phyloP scores from a whole-genome alignment of 176 grass and related monocot genomes.

The Eremochloa ophiuroides region DNA sequence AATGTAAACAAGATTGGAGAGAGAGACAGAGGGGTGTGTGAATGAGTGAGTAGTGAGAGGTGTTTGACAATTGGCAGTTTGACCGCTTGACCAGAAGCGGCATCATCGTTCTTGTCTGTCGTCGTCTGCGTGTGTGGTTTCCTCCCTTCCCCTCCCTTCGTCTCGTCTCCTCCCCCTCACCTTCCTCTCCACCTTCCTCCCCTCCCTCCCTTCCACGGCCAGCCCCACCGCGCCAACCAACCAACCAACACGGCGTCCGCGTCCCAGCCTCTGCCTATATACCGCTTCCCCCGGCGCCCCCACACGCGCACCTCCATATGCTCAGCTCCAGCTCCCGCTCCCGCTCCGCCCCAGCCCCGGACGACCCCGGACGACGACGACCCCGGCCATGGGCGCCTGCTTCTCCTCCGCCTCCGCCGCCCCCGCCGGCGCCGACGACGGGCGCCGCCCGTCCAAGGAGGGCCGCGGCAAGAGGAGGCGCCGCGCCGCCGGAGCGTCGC shows the following conservation, averaged over 20 bases:
- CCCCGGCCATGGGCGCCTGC: conserved; percentile 44
- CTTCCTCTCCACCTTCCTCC: conserved; percentile 54
- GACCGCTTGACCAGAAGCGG: conserved; percentile 5
- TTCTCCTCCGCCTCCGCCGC: conserved; percentile 36
- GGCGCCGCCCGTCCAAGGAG: neutral
- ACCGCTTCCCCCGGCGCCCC: neutral
- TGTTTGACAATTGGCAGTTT: conserved; percentile 29
- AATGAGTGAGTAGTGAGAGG: neutral
- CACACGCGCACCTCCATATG: conserved; percentile 33
- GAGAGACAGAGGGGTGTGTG: too few species aligned
- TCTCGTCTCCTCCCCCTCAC: conserved; percentile 27
- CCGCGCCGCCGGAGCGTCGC: neutral
- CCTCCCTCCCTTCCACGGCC: neutral
- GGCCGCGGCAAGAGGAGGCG: neutral
- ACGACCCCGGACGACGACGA: neutral
- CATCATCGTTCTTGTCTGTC: neutral
- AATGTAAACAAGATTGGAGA: too few species aligned
- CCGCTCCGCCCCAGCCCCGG: neutral
- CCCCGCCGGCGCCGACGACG: neutral
- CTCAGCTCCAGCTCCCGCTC: neutral
- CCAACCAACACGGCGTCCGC: neutral
- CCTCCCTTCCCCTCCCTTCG: neutral
- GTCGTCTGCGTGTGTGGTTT: neutral
- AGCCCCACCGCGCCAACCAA: neutral
- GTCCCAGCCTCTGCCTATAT: conserved; percentile 25